Conservation (phyloP, 805 yeast genomes). For the Saccharomycopsis fibuligera region DNA sequence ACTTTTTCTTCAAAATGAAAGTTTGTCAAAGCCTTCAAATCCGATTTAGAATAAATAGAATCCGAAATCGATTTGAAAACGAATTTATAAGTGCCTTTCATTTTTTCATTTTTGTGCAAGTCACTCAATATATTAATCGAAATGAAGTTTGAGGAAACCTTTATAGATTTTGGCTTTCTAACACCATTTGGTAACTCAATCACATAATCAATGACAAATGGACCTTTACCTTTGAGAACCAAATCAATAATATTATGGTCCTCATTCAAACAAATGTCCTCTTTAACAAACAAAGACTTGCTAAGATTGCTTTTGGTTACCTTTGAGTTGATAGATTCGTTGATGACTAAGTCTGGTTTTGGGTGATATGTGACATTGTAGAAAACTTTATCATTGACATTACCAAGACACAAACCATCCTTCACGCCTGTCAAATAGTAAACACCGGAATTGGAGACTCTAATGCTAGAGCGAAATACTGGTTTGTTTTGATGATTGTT, state of each 20-base stretch:
- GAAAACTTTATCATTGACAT: constrained; percentile 29
- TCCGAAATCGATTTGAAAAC: constrained; percentile 60
- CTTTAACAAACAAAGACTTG: constrained; percentile 28
- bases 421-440: constrained; percentile 39
- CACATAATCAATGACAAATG: constrained; percentile 67
- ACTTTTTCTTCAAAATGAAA: constrained; percentile 30
- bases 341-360: constrained; percentile 39
- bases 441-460: constrained; percentile 39
- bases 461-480: constrained; percentile 23
- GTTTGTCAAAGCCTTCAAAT: constrained; percentile 26
- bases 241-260: constrained; percentile 43
- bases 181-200: constrained; percentile 52
- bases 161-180: constrained; percentile 32
- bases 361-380: constrained; percentile 39
- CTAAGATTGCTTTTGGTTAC: background rate
- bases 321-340: constrained; percentile 28
- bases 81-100: constrained; percentile 58
- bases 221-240: constrained; percentile 50
- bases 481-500: constrained; percentile 23
- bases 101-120: constrained; percentile 21
- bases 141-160: constrained; percentile 47
- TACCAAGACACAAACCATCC: constrained; percentile 50
- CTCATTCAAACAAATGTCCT: constrained; percentile 41
- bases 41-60: constrained; percentile 45
- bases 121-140: constrained; percentile 34